Percentiles rank a stretch among this genome's conserved stretches.
Conservation (phyloP, 148 eudicot genomes). For the Selenicereus undatus region DNA sequence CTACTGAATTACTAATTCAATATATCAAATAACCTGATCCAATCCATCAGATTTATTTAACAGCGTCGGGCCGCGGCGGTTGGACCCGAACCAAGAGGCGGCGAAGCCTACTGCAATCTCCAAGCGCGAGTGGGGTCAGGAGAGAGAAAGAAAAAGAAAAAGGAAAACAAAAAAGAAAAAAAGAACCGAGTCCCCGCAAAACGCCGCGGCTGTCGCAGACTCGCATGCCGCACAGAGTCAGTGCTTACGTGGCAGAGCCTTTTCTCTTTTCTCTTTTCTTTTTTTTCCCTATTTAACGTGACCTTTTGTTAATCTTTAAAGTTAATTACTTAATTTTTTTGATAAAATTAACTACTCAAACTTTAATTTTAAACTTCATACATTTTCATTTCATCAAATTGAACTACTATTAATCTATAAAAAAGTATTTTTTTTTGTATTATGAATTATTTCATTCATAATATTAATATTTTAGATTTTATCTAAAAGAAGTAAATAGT, state of each 20-base stretch:
- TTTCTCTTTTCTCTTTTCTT: neutral
- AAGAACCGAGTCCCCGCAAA: neutral
- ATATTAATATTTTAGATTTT: too few species aligned
- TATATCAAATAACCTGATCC: too few species aligned
- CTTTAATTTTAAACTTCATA: too few species aligned
- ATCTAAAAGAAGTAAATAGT: too few species aligned
- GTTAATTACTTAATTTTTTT: neutral
- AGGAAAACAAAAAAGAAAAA: neutral
- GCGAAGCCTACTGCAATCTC: neutral
- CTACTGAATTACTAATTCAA: too few species aligned
- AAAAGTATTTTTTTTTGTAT: too few species aligned
- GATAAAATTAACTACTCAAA: too few species aligned
- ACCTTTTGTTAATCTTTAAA: neutral
- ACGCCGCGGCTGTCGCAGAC: conserved; percentile 2
- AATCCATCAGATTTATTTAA: neutral
- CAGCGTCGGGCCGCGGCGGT: neutral
- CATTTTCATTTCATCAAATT: too few species aligned
- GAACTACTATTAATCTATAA: too few species aligned
- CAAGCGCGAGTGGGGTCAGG: neutral
- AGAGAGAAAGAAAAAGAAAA: neutral
- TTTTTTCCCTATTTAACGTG: neutral
- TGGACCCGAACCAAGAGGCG: neutral
- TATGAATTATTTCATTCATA: too few species aligned
- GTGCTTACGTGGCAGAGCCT: neutral
- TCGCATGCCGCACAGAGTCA: neutral